phyloP scores from a whole-genome alignment of 345 rosid genomes.

The Camelina neglecta region DNA sequence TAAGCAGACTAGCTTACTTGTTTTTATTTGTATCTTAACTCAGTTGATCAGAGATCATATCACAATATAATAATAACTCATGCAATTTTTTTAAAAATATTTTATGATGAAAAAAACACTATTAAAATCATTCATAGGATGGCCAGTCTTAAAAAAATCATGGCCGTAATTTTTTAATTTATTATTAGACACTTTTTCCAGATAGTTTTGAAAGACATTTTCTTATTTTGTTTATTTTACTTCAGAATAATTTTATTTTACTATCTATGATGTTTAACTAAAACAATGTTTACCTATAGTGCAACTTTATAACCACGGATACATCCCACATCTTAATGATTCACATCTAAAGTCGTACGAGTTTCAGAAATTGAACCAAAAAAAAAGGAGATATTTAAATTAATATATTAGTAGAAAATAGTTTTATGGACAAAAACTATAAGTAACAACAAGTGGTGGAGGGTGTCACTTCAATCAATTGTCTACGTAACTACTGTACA shows the following conservation, averaged over 20 bases:
- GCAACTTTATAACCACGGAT: too few species aligned
- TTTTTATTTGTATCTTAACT: slow-evolving; percentile 1
- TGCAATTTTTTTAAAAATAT: neutral
- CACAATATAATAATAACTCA: neutral
- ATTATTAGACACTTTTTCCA: too few species aligned
- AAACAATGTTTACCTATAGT: too few species aligned
- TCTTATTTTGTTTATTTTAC: too few species aligned
- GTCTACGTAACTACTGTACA: slow-evolving; percentile 26
- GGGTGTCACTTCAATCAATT: slow-evolving; percentile 41
- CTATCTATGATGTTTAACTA: too few species aligned
- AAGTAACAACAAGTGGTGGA: slow-evolving; percentile 23
- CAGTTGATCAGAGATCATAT: neutral
- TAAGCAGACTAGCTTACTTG: slow-evolving; percentile 2
- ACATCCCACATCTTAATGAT: too few species aligned
- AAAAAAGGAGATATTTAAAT: neutral
- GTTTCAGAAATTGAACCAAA: neutral
- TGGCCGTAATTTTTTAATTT: too few species aligned
- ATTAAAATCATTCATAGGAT: neutral
- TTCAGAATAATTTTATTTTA: too few species aligned
- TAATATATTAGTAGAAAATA: neutral
- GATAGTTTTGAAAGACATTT: too few species aligned
- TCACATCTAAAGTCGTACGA: too few species aligned
- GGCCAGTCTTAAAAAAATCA: too few species aligned
- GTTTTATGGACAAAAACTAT: neutral
- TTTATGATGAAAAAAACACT: neutral